A percentile compares a stretch with the other conserved stretches of the same genome.
Conservation (phyloP, 257 asterid genomes). For the Solanum chmielewskii region DNA sequence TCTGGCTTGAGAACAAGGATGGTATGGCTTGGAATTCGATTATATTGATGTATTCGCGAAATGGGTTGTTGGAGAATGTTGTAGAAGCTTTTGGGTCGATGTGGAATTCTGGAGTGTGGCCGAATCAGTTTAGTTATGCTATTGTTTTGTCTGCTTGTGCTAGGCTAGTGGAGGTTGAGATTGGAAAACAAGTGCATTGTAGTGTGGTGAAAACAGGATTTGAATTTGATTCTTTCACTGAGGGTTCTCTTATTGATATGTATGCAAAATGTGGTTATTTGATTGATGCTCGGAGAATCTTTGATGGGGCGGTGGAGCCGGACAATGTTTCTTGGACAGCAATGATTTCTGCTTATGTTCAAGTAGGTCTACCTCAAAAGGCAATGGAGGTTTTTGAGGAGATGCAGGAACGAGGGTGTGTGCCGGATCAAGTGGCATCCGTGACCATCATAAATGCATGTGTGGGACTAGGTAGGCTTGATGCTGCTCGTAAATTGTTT, state of each 20-base stretch:
- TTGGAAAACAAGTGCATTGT: conserved; percentile 65
- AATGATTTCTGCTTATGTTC: conserved; percentile 61
- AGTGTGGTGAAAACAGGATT: conserved; percentile 35
- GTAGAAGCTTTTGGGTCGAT: conserved; percentile 32
- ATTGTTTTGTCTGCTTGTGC: conserved; percentile 63
- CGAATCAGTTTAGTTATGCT: conserved; percentile 71
- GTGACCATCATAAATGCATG: conserved; percentile 58
- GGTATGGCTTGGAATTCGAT: conserved; percentile 76
- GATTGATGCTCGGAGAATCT: conserved; percentile 48
- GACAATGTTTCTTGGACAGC: conserved; percentile 81
- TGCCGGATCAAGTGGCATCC: conserved; percentile 61
- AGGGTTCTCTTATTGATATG: conserved; percentile 76
- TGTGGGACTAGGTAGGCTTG: conserved; percentile 54
- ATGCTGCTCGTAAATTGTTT: conserved; percentile 48
- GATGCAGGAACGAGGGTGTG: conserved; percentile 45
- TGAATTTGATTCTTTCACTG: conserved; percentile 43
- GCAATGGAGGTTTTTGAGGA: conserved; percentile 51
- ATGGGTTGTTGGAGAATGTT: conserved; percentile 31
- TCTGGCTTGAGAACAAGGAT: conserved; percentile 37
- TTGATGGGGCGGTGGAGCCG: conserved; percentile 38
- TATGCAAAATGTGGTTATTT: conserved; percentile 67
- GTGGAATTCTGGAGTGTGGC: conserved; percentile 43
- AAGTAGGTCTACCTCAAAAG: conserved; percentile 43
- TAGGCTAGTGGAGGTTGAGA: conserved; percentile 31
- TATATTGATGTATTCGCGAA: conserved; percentile 56